These are phyloP conservation scores for Trichosporon coremiiforme DNA, from an alignment of 1,284 basidiomycete species.

Conservation along the genomic window DNA sequence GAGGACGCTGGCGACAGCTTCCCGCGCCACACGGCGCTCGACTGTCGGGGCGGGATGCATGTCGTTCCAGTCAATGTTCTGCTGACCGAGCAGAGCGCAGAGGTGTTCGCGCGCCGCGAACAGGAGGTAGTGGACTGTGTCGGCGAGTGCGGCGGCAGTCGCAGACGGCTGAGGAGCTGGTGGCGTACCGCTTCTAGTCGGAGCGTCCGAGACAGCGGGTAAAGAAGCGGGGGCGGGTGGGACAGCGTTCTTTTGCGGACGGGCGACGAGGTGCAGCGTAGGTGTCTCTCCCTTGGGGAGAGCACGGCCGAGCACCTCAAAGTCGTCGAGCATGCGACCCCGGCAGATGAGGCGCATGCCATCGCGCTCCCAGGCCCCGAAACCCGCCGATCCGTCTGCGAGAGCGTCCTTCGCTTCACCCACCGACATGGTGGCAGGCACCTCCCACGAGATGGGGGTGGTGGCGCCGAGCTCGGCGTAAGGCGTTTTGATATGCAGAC, in stretches of 20 bases:
- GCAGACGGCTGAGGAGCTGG: not conserved
- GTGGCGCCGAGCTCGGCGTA: slow-evolving; percentile 35
- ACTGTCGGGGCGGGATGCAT: slow-evolving; percentile 41
- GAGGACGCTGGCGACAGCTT: slow-evolving; percentile 47
- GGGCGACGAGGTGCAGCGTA: slow-evolving; percentile 47
- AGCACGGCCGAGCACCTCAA: slow-evolving; percentile 43
- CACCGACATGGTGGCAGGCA: slow-evolving; percentile 31
- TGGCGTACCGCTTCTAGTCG: not conserved
- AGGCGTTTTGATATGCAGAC: slow-evolving; percentile 44
- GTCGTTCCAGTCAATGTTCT: slow-evolving; percentile 42
- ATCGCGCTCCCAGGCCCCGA: slow-evolving; percentile 42
- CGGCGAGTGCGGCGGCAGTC: slow-evolving; percentile 35
- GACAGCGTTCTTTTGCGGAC: slow-evolving; percentile 19
- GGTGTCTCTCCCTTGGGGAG: slow-evolving; percentile 36
- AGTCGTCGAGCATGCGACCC: slow-evolving; percentile 50
- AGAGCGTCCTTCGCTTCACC: slow-evolving; percentile 43
- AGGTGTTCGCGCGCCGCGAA: slow-evolving; percentile 50
- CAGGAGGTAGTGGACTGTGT: slow-evolving; percentile 50
- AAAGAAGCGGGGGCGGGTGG: not conserved
- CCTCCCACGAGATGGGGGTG: slow-evolving; percentile 25
- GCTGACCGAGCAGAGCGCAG: slow-evolving; percentile 34
- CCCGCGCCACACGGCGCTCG: slow-evolving; percentile 35
- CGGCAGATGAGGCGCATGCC: slow-evolving; percentile 51
- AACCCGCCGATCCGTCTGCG: slow-evolving; percentile 39
- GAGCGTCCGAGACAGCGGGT: not conserved